These are phyloP conservation scores for Macrocystidia cucumis DNA, from an alignment of 1,284 basidiomycete species.

Conservation along the genomic window DNA sequence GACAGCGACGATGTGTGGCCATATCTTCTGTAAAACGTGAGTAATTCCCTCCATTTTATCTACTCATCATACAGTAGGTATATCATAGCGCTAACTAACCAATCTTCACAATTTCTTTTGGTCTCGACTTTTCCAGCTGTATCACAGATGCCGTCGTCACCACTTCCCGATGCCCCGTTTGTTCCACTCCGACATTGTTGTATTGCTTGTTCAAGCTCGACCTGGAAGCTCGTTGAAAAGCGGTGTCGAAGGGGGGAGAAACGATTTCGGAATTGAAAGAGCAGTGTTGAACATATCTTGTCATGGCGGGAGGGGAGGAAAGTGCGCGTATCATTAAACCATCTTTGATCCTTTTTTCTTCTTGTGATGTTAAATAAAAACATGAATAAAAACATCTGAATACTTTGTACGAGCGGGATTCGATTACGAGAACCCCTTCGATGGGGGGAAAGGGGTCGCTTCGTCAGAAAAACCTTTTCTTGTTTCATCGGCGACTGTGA, in stretches of 20 bases:
- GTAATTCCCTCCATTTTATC: constrained; percentile 11
- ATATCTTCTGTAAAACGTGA: constrained; percentile 48
- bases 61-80: constrained; percentile 1
- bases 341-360: no score
- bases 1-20: constrained; percentile 49
- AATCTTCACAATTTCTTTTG: constrained; percentile 4
- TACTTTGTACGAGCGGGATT: no score
- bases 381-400: no score
- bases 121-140: constrained; percentile 34
- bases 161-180: constrained; percentile 38
- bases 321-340: no score
- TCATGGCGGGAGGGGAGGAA: no score
- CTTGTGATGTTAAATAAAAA: no score
- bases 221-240: no score
- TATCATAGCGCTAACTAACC: not conserved
- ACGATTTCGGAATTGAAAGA: no score
- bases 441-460: not conserved
- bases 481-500: no score
- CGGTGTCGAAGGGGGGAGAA: no score
- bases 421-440: no score
- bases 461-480: not conserved
- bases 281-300: no score
- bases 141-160: constrained; percentile 37
- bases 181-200: constrained; percentile 35
- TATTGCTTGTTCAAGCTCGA: constrained; percentile 42